Evolutionary conservation across 2,329 filamentous ascomycete species (phyloP).

Genomic region (Fusarium longipes): DNA sequence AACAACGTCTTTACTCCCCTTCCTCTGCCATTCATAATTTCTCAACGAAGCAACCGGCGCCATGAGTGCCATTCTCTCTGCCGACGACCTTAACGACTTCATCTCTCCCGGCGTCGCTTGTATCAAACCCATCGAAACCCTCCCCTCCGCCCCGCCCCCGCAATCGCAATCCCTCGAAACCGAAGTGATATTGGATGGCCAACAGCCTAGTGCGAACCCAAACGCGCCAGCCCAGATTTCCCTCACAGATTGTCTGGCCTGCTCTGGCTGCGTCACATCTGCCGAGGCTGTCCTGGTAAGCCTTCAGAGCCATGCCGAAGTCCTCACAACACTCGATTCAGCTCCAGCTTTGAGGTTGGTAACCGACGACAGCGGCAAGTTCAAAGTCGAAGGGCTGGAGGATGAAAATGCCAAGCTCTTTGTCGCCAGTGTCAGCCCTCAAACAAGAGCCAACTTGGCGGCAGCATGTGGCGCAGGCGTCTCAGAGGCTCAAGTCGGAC

Average conservation of each 20-base stretch:
- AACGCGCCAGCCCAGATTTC: constrained; percentile 88
- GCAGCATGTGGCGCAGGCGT: constrained; percentile 80
- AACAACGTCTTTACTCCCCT: background rate
- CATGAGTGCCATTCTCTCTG: constrained; percentile 98
- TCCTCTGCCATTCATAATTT: background rate
- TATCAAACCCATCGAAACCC: constrained; percentile 95
- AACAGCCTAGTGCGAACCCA: constrained; percentile 66
- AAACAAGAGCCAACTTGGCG: constrained; percentile 88
- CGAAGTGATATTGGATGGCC: constrained; percentile 95
- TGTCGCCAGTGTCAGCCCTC: constrained; percentile 91
- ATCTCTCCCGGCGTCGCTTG: constrained; percentile 97
- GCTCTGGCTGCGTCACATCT: constrained; percentile 96
- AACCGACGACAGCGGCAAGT: constrained; percentile 49
- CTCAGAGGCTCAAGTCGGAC: constrained; percentile 77
- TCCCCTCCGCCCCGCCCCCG: constrained; percentile 68
- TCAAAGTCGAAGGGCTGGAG: constrained; percentile 64
- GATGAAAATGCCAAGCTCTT: constrained; percentile 78
- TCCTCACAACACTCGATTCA: constrained; percentile 82
- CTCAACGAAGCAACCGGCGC: constrained; percentile 44
- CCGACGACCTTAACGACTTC: constrained; percentile 98
- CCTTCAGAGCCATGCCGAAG: constrained; percentile 92
- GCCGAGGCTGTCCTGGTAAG: constrained; percentile 97
- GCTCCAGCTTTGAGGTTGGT: constrained; percentile 62
- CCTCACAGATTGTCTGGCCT: constrained; percentile 95
- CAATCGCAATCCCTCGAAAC: constrained; percentile 62